Percentiles rank a stretch among this genome's conserved stretches.
These are phyloP conservation scores for Sugiyamaella neomexicana DNA, from an alignment of 1,139 yeast genomes.

Conservation along the genomic window DNA sequence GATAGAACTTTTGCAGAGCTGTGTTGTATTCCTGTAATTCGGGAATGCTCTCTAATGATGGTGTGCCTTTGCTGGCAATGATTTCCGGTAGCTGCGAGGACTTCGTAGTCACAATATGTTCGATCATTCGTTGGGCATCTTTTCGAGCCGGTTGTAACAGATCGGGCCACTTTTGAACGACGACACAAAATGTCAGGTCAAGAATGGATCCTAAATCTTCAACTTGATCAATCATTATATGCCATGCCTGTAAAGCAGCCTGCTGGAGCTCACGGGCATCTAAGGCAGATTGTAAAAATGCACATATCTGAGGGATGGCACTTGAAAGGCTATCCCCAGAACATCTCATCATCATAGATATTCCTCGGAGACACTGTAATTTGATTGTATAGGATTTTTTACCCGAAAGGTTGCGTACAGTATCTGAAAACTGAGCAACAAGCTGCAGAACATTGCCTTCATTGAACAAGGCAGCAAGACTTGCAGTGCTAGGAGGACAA, in stretches of 20 bases:
- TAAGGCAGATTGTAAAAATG: constrained; percentile 80
- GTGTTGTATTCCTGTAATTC: constrained; percentile 29
- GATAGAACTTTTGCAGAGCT: constrained; percentile 1
- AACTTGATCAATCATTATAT: constrained; percentile 46
- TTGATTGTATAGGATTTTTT: constrained; percentile 72
- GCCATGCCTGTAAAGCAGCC: constrained; percentile 70
- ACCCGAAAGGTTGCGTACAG: constrained; percentile 72
- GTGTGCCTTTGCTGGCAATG: constrained; percentile 33
- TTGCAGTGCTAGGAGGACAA: constrained; percentile 5
- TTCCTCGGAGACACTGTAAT: constrained; percentile 68
- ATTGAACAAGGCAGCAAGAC: constrained; percentile 25
- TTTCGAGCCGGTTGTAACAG: constrained; percentile 34
- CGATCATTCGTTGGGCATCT: constrained; percentile 28
- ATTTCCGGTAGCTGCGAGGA: constrained; percentile 19
- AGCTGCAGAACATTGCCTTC: constrained; percentile 59
- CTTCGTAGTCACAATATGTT: constrained; percentile 24
- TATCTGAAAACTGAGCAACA: constrained; percentile 75
- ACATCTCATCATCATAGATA: constrained; percentile 64
- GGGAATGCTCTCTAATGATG: constrained; percentile 30
- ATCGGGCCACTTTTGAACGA: constrained; percentile 62
- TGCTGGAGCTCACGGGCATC: constrained; percentile 62
- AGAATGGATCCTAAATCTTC: constrained; percentile 57
- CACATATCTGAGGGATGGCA: constrained; percentile 84
- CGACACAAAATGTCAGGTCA: constrained; percentile 56
- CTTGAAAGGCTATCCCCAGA: constrained; percentile 64